Percentiles rank a stretch among this genome's conserved stretches.
Conservation (phyloP, 2,329 filamentous ascomycete species). For the Calonectria crousiana region DNA sequence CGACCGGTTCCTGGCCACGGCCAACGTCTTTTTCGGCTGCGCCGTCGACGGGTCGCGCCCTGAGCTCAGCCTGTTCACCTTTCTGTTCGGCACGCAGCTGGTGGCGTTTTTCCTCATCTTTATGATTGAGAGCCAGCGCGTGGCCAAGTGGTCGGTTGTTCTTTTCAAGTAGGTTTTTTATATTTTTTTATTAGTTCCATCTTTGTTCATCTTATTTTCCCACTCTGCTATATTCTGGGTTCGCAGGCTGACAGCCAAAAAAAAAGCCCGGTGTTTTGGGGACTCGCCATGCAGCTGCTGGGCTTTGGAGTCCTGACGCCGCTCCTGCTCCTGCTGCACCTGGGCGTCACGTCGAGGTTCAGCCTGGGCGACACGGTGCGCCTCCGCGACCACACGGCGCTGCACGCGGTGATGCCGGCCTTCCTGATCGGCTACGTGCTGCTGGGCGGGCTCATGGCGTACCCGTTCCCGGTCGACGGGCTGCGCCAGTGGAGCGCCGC, state of each 20-base stretch:
- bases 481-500: slow-evolving; percentile 39
- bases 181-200: too few relatives aligned
- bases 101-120: slow-evolving; percentile 35
- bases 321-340: slow-evolving; percentile 35
- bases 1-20: slow-evolving; percentile 32
- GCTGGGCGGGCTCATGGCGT: slow-evolving; percentile 31
- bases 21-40: slow-evolving; percentile 40
- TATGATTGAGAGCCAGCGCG: slow-evolving; percentile 36
- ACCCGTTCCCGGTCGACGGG: slow-evolving; percentile 33
- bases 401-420: slow-evolving; percentile 36
- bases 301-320: slow-evolving; percentile 41
- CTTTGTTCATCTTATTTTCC: too few relatives aligned
- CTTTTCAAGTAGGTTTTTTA: slow-evolving; percentile 36
- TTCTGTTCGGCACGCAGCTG: slow-evolving; percentile 41
- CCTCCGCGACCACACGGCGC: slow-evolving; percentile 32
- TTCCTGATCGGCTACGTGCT: slow-evolving; percentile 40
- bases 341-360: slow-evolving; percentile 32
- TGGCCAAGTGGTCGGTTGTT: slow-evolving; percentile 19
- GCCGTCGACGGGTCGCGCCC: slow-evolving; percentile 40
- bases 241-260: not conserved
- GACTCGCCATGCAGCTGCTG: slow-evolving; percentile 33
- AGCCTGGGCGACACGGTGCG: slow-evolving; percentile 25
- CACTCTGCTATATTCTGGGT: too few relatives aligned
- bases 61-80: slow-evolving; percentile 34
- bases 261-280: slow-evolving; percentile 40